phyloP scores from a whole-genome alignment of 129 eudicot genomes.

The Arctium lappa region DNA sequence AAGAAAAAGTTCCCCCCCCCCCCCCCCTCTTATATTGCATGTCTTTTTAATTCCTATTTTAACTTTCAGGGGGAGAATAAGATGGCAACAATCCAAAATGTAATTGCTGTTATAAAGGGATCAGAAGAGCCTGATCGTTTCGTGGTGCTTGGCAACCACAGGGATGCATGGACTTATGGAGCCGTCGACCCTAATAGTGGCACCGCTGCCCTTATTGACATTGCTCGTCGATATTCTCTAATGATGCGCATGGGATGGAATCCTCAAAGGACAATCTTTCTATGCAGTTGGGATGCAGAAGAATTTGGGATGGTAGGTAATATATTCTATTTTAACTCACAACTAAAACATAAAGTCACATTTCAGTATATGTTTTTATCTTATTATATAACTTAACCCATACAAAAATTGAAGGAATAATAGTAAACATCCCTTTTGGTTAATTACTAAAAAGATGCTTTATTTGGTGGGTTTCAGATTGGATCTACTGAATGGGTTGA shows the following conservation, averaged over 20 bases:
- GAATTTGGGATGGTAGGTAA: slow-evolving; percentile 99
- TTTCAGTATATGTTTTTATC: too few species aligned
- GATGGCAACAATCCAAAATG: slow-evolving; percentile 63
- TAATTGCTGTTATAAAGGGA: slow-evolving; percentile 76
- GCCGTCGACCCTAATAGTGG: slow-evolving; percentile 99
- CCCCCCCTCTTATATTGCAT: background rate
- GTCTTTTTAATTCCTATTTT: background rate
- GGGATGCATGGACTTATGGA: slow-evolving; percentile 99
- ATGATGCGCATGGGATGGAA: slow-evolving; percentile 76
- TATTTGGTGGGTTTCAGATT: slow-evolving; percentile 48
- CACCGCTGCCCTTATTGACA: slow-evolving; percentile 85
- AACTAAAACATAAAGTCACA: background rate
- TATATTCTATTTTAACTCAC: slow-evolving; percentile 19
- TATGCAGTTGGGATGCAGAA: slow-evolving; percentile 99
- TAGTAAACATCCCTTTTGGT: background rate
- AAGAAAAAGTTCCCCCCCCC: background rate
- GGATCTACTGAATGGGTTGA: slow-evolving; percentile 99
- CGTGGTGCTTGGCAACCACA: slow-evolving; percentile 87
- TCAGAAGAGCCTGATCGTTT: slow-evolving; percentile 84
- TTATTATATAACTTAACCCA: background rate
- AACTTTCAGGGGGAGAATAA: slow-evolving; percentile 69
- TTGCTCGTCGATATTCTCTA: slow-evolving; percentile 77
- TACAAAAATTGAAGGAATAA: background rate
- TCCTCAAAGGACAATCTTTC: slow-evolving; percentile 75
- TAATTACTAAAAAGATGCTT: background rate